Evolutionary conservation across 2,329 filamentous ascomycete genomes (phyloP).

Genomic region (Pseudocercospora musae): DNA sequence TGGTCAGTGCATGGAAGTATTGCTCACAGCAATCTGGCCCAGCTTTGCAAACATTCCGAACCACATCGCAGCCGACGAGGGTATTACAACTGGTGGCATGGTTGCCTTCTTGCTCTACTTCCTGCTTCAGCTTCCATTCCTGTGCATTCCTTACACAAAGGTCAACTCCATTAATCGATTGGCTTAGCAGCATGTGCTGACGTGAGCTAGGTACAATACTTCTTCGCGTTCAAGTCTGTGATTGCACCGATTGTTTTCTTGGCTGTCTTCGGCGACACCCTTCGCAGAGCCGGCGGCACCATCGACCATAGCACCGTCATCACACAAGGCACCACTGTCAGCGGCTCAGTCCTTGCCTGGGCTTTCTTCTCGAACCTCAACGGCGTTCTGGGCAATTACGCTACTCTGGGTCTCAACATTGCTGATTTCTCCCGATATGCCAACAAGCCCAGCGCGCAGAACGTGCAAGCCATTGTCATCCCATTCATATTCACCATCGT

Average conservation of each 20-base stretch:
- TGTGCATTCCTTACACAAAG: conserved; percentile 52
- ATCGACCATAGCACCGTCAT: conserved; percentile 34
- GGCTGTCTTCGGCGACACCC: conserved; percentile 32
- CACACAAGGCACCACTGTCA: conserved; percentile 26
- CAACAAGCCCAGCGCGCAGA: conserved; percentile 30
- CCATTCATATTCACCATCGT: conserved; percentile 49
- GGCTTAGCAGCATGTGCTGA: neutral
- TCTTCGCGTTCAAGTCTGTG: conserved; percentile 43
- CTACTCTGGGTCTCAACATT: conserved; percentile 36
- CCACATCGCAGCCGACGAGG: conserved; percentile 45
- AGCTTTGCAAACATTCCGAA: conserved; percentile 54
- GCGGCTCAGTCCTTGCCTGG: conserved; percentile 31
- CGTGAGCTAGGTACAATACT: conserved; percentile 23
- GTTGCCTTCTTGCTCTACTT: conserved; percentile 56
- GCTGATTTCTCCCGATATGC: conserved; percentile 35
- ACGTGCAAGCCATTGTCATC: conserved; percentile 39
- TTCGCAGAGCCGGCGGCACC: conserved; percentile 30
- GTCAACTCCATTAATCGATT: conserved; percentile 6
- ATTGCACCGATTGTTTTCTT: conserved; percentile 36
- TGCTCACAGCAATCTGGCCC: conserved; percentile 52
- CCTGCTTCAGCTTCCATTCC: conserved; percentile 51
- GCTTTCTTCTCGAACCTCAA: conserved; percentile 31
- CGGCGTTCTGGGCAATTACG: conserved; percentile 32
- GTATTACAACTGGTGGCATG: conserved; percentile 56
- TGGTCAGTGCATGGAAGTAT: conserved; percentile 26